phyloP scores from a whole-genome alignment of 2,329 filamentous ascomycete species.

The Fusarium metavorans region DNA sequence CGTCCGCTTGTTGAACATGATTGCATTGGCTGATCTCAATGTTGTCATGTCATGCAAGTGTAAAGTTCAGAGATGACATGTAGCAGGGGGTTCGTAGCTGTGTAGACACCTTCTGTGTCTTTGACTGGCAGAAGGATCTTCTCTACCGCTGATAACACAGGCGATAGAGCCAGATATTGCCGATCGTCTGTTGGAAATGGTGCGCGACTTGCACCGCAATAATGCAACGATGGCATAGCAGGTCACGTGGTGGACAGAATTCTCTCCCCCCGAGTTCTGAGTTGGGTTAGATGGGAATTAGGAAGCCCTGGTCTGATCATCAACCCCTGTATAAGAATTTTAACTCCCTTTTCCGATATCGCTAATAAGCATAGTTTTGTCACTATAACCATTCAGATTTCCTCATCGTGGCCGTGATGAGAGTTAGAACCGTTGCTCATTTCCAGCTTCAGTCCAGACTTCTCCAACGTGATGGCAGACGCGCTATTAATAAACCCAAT shows the following conservation, averaged over 20 bases:
- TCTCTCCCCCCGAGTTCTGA: not conserved
- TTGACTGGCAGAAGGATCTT: too few relatives aligned
- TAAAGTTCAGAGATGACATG: too few relatives aligned
- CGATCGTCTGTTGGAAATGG: too few relatives aligned
- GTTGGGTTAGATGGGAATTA: not conserved
- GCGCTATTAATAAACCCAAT: not conserved
- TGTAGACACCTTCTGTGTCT: too few relatives aligned
- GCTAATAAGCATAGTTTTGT: not conserved
- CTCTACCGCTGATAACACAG: too few relatives aligned
- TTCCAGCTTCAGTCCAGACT: not conserved
- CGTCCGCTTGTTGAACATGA: not conserved
- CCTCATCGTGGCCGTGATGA: not conserved
- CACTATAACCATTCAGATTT: not conserved
- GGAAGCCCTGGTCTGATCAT: not conserved
- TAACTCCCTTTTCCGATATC: not conserved
- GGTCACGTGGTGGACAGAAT: not conserved
- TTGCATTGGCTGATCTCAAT: too few relatives aligned
- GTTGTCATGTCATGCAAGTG: too few relatives aligned
- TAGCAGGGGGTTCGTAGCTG: too few relatives aligned
- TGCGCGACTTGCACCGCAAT: too few relatives aligned
- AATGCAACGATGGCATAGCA: too few relatives aligned
- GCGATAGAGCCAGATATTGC: too few relatives aligned
- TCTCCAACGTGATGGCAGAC: not conserved
- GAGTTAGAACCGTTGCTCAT: not conserved
- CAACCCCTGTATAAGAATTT: not conserved